Evolutionary conservation across 1,284 basidiomycete species (phyloP).

Genomic region (Exobasidium rhododendri): DNA sequence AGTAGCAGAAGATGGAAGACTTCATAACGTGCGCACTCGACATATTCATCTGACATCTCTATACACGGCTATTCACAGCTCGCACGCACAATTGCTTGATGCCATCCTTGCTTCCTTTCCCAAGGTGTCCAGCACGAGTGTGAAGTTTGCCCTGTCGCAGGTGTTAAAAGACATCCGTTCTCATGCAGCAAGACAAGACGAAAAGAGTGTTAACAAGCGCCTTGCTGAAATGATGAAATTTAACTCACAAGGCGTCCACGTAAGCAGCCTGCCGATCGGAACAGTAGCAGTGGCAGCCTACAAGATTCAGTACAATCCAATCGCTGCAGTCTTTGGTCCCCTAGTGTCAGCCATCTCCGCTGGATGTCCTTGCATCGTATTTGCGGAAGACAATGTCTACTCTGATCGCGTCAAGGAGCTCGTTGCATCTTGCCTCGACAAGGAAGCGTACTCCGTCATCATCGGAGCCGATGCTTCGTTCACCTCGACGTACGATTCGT

Average conservation of each 20-base stretch:
- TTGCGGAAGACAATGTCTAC: neutral
- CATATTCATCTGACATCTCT: neutral
- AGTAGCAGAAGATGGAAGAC: neutral
- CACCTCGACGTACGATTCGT: neutral
- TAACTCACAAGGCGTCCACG: neutral
- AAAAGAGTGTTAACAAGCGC: neutral
- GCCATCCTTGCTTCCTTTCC: neutral
- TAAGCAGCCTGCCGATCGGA: neutral
- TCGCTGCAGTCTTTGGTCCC: conserved; percentile 3
- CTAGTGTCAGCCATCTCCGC: neutral
- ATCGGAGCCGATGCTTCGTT: neutral
- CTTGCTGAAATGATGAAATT: neutral
- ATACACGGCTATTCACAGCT: neutral
- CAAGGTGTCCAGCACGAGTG: neutral
- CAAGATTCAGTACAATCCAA: neutral
- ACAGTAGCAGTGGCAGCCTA: neutral
- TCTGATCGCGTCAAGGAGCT: neutral
- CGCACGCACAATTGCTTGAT: neutral
- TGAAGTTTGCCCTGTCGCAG: neutral
- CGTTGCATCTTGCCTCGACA: neutral
- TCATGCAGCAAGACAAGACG: neutral
- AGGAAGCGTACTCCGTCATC: neutral
- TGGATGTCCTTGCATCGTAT: neutral
- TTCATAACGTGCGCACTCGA: neutral
- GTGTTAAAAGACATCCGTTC: neutral